phyloP scores from a whole-genome alignment of 139 green algal genomes.

The Auxenochlorella pyrenoidosa region DNA sequence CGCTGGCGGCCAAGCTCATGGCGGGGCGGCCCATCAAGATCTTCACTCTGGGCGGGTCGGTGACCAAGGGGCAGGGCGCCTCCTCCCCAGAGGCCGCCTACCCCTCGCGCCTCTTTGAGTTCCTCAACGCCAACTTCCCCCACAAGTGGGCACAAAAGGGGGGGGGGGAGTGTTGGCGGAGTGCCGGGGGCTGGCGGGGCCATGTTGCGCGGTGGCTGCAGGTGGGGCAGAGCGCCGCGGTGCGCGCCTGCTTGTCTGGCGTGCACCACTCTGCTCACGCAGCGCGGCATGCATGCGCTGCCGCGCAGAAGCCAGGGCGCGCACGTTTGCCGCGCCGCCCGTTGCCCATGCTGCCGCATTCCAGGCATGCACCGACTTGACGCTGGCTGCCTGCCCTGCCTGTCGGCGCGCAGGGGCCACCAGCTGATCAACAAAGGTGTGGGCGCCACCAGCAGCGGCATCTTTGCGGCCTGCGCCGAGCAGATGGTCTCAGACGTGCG shows the following conservation, averaged over 20 bases:
- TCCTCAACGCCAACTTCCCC: slow-evolving; percentile 7
- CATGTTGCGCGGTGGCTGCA: no score
- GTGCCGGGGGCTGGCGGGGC: neutral
- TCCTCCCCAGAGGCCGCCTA: neutral
- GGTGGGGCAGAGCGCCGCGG: no score
- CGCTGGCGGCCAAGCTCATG: slow-evolving; percentile 13
- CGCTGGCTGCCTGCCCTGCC: neutral
- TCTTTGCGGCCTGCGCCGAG: slow-evolving; percentile 33
- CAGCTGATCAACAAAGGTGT: slow-evolving; percentile 27
- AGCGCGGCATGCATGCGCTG: no score
- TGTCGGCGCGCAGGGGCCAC: slow-evolving; percentile 2
- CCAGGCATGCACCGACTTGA: no score
- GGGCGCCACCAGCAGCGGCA: slow-evolving; percentile 32
- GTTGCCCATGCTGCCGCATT: no score
- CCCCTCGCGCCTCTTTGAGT: slow-evolving; percentile 17
- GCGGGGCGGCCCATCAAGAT: slow-evolving; percentile 13
- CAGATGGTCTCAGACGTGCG: slow-evolving; percentile 24
- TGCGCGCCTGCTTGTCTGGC: no score
- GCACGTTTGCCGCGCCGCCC: no score
- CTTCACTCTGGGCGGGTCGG: neutral
- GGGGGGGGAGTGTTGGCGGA: neutral
- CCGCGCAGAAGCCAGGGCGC: no score
- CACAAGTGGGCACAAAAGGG: neutral
- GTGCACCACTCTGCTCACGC: no score
- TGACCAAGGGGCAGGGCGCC: slow-evolving; percentile 4